Conservation (phyloP, 106 monocot genomes). For the Platanthera guangdongensis region DNA sequence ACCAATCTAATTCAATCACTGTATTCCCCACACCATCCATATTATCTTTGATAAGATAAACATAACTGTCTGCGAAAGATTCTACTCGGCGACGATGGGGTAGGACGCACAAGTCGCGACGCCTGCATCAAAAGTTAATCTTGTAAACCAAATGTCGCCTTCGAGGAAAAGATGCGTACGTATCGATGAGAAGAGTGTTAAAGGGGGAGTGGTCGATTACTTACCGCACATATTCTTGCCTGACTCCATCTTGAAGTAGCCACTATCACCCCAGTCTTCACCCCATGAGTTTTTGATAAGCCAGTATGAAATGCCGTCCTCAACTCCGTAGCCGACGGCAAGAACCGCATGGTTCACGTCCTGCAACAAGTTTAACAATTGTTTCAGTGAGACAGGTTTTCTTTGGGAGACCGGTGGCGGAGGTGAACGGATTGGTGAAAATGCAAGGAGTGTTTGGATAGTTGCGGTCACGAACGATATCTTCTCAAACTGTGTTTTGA, state of each 20-base stretch:
- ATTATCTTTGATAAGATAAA: neutral
- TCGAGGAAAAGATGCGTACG: neutral
- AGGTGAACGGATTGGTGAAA: too few relatives aligned
- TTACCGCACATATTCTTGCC: constrained; percentile 99
- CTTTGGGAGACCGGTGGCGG: too few relatives aligned
- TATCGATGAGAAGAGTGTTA: neutral
- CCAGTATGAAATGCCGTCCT: constrained; percentile 67
- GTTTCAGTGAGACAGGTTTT: neutral
- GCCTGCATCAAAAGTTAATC: constrained; percentile 37
- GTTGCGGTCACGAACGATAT: too few relatives aligned
- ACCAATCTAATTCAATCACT: neutral
- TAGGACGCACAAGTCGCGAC: constrained; percentile 95
- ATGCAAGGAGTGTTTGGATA: too few relatives aligned
- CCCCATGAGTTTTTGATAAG: constrained; percentile 90
- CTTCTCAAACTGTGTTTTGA: too few relatives aligned
- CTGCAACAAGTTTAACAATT: constrained; percentile 12
- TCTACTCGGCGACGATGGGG: constrained; percentile 48
- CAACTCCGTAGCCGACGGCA: constrained; percentile 73
- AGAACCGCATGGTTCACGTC: constrained; percentile 88
- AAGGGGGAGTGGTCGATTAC: constrained; percentile 7
- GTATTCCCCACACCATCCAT: neutral
- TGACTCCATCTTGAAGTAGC: constrained; percentile 98
- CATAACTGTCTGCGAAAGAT: neutral
- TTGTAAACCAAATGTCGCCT: neutral
- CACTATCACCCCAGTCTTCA: constrained; percentile 58